A percentile compares a stretch with the other conserved stretches of the same genome.
Conservation (phyloP, 108 stramenopile genomes). For the Skeletonema costatum region DNA sequence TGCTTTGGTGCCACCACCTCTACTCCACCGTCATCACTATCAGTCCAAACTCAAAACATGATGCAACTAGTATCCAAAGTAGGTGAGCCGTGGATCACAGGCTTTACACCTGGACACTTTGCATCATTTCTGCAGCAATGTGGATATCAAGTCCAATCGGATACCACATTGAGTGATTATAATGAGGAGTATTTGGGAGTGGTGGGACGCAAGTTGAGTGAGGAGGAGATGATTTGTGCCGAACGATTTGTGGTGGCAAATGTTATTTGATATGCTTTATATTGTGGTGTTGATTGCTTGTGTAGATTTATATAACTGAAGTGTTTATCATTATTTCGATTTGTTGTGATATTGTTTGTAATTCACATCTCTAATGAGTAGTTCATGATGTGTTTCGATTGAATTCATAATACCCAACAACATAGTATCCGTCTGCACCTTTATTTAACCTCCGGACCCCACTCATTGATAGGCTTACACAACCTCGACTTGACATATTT, state of each 20-base stretch:
- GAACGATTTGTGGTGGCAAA: slow-evolving; percentile 21
- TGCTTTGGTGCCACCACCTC: slow-evolving; percentile 5
- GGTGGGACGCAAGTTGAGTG: slow-evolving; percentile 5
- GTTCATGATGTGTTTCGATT: too few relatives aligned
- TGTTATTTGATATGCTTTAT: not conserved
- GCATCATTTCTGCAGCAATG: not conserved
- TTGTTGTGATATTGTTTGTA: too few relatives aligned
- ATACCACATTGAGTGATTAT: slow-evolving; percentile 8
- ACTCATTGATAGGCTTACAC: slow-evolving; percentile 22
- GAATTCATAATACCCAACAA: not conserved
- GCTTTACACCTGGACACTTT: slow-evolving; percentile 4
- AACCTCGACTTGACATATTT: slow-evolving; percentile 29
- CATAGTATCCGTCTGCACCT: not conserved
- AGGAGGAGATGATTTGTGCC: slow-evolving; percentile 7
- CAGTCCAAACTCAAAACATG: not conserved
- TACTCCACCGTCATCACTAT: not conserved
- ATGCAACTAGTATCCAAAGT: not conserved
- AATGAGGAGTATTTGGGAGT: slow-evolving; percentile 7
- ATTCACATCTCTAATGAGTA: too few relatives aligned
- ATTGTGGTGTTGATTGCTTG: too few relatives aligned
- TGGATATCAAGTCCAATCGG: slow-evolving; percentile 9
- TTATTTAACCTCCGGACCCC: slow-evolving; percentile 22
- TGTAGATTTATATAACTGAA: too few relatives aligned
- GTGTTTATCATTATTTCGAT: too few relatives aligned
- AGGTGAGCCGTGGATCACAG: slow-evolving; percentile 1